Conservation (phyloP, 2,329 filamentous ascomycete species). For the Penicillium sp. region DNA sequence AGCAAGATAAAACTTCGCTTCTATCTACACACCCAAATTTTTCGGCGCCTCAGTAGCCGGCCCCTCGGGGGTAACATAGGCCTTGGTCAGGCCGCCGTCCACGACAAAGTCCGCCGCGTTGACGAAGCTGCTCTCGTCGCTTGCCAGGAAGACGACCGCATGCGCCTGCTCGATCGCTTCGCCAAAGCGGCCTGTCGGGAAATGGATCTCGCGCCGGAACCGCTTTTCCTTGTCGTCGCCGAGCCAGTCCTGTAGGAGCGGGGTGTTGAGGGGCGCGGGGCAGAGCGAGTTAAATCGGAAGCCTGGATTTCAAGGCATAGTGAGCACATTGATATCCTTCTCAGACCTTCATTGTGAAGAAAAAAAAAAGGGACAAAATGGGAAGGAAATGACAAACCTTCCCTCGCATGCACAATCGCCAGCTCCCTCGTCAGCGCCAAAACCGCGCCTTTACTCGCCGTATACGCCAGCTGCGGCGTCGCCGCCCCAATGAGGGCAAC, state of each 20-base stretch:
- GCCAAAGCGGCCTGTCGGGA: slow-evolving; percentile 84
- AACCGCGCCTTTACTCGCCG: slow-evolving; percentile 90
- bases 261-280: slow-evolving; percentile 60
- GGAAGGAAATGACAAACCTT: slow-evolving; percentile 58
- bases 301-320: no score
- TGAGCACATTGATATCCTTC: no score
- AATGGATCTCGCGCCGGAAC: slow-evolving; percentile 82
- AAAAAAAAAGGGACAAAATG: not conserved
- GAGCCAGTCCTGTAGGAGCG: slow-evolving; percentile 89
- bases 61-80: no score
- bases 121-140: slow-evolving; percentile 86
- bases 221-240: slow-evolving; percentile 85
- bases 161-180: slow-evolving; percentile 92
- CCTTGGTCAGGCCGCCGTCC: slow-evolving; percentile 89
- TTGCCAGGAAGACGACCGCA: slow-evolving; percentile 84
- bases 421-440: slow-evolving; percentile 87
- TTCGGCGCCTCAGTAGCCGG: no score
- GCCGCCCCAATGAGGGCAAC: slow-evolving; percentile 86
- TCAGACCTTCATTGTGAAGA: no score
- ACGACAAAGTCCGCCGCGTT: slow-evolving; percentile 93
- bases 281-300: not conserved
- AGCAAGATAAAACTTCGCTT: no score
- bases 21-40: no score
- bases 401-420: slow-evolving; percentile 88
- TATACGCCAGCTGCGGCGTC: slow-evolving; percentile 90